Percentiles rank a stretch among this genome's conserved stretches.
These are phyloP conservation scores for Tolypocladium paradoxum DNA, from an alignment of 2,329 filamentous ascomycete genomes.

Conservation along the genomic window DNA sequence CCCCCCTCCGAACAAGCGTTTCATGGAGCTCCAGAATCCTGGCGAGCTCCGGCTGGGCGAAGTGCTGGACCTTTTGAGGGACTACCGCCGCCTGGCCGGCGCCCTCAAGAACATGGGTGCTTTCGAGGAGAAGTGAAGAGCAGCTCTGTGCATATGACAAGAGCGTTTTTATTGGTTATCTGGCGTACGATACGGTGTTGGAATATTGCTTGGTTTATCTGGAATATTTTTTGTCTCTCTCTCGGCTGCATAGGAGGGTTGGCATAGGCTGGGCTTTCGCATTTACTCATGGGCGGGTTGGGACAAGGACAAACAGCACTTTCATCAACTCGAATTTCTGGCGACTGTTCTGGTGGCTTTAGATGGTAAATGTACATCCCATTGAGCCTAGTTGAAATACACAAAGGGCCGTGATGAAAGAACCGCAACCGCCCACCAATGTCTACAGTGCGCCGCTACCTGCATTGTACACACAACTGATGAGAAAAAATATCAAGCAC, in stretches of 20 bases:
- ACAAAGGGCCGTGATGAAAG: not conserved
- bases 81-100: slow-evolving; percentile 62
- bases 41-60: slow-evolving; percentile 64
- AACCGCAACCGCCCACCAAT: not conserved
- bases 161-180: not conserved
- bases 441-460: not conserved
- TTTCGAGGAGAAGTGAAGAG: slow-evolving; percentile 34
- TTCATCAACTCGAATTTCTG: not conserved
- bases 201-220: not conserved
- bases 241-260: not conserved
- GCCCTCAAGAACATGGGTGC: slow-evolving; percentile 53
- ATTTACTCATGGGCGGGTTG: not conserved
- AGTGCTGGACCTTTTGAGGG: slow-evolving; percentile 58
- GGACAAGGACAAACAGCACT: not conserved
- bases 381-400: not conserved
- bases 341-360: not conserved
- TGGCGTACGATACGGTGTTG: not conserved
- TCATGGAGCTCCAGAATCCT: slow-evolving; percentile 61
- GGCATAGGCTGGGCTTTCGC: not conserved
- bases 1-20: slow-evolving; percentile 58
- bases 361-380: not conserved
- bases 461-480: not conserved
- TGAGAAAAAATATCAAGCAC: not conserved
- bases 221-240: not conserved
- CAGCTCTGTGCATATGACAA: not conserved